Percentiles rank a stretch among this genome's conserved stretches.
Conservation (phyloP, 768 basidiomycete genomes). For the Leccinum longicurvipes region DNA sequence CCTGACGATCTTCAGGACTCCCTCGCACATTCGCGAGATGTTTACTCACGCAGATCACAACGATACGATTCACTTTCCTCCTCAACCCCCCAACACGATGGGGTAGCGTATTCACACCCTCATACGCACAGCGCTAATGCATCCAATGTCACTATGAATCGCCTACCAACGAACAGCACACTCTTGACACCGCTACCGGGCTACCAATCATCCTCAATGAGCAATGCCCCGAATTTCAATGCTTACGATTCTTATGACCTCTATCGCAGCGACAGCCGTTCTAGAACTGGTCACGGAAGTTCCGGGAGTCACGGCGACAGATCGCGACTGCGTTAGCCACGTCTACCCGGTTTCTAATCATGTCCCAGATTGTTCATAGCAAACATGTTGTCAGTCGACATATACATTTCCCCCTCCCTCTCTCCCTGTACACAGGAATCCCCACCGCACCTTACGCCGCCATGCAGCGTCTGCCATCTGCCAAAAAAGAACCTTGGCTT, state of each 20-base stretch:
- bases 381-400: background rate
- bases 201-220: constrained; percentile 45
- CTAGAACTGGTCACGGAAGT: constrained; percentile 40
- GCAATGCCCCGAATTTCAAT: constrained; percentile 10
- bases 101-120: constrained; percentile 19
- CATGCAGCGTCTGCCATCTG: background rate
- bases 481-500: constrained; percentile 5
- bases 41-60: constrained; percentile 25
- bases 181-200: constrained; percentile 68
- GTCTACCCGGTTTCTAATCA: constrained; percentile 6
- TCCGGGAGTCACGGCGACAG: constrained; percentile 22
- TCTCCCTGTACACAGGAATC: background rate
- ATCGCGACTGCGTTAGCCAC: constrained; percentile 21
- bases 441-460: constrained; percentile 1
- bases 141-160: constrained; percentile 26
- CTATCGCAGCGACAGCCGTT: constrained; percentile 37
- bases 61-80: constrained; percentile 24
- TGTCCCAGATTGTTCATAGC: constrained; percentile 7
- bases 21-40: constrained; percentile 13
- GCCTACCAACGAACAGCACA: constrained; percentile 63
- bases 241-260: constrained; percentile 34
- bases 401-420: background rate
- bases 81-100: constrained; percentile 14
- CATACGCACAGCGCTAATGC: constrained; percentile 25
- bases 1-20: constrained; percentile 22